phyloP scores from a whole-genome alignment of 2,329 filamentous ascomycete genomes.

The Fusarium tricinctum region DNA sequence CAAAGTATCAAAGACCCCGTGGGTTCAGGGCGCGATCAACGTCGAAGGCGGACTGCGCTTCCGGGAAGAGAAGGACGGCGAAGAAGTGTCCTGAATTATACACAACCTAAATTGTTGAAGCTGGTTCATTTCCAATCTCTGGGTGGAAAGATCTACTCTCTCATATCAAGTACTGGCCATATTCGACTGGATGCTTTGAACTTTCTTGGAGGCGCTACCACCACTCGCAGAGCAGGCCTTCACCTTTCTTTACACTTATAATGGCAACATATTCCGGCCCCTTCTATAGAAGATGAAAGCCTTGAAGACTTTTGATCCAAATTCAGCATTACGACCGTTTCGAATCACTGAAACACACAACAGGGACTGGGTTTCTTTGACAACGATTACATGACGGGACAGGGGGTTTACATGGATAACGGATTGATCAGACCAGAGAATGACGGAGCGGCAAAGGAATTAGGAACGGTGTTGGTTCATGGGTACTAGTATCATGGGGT shows the following conservation, averaged over 20 bases:
- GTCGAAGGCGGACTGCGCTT: conserved; percentile 74
- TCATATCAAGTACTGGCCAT: conserved; percentile 6
- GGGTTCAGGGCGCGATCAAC: conserved; percentile 81
- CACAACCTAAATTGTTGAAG: not conserved
- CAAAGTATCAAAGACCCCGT: conserved; percentile 78
- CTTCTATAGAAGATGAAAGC: conserved; percentile 21
- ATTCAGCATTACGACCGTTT: conserved; percentile 15
- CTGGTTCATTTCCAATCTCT: not conserved
- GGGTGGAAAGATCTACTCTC: not conserved
- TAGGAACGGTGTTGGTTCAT: conserved; percentile 31
- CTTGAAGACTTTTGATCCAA: conserved; percentile 5
- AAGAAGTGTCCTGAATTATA: conserved; percentile 60
- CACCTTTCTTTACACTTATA: conserved; percentile 27
- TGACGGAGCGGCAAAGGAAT: conserved; percentile 30
- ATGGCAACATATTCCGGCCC: conserved; percentile 12
- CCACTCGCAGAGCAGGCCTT: not conserved
- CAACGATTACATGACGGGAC: conserved; percentile 39
- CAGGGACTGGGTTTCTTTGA: conserved; percentile 29
- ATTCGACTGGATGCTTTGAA: conserved; percentile 12
- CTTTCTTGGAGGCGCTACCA: not conserved
- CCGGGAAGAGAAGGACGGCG: conserved; percentile 70
- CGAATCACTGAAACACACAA: conserved; percentile 25
- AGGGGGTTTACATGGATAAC: conserved; percentile 31
- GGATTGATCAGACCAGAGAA: conserved; percentile 29
- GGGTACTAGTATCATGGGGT: conserved; percentile 30